Evolutionary conservation across 495 filamentous ascomycete genomes (phyloP).

Genomic region (Lasiosphaeris hirsuta): DNA sequence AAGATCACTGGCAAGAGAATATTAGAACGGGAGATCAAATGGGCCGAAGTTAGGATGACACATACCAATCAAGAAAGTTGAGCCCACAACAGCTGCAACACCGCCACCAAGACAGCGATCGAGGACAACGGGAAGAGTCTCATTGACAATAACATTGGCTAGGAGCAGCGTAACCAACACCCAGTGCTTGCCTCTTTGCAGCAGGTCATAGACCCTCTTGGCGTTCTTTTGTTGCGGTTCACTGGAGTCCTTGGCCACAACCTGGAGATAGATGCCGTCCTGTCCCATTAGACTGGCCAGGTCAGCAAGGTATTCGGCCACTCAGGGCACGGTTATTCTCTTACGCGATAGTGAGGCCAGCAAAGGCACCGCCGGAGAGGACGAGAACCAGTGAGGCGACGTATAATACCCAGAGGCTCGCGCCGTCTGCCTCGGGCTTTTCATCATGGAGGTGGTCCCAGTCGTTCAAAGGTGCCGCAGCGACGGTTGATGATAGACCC

Average conservation of each 20-base stretch:
- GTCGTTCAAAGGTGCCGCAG: slow-evolving; percentile 28
- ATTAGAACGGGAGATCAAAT: neutral
- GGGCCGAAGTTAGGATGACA: neutral
- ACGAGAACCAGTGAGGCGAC: slow-evolving; percentile 58
- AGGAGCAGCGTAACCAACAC: slow-evolving; percentile 93
- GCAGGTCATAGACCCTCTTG: slow-evolving; percentile 68
- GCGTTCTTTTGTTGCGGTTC: slow-evolving; percentile 84
- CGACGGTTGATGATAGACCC: slow-evolving; percentile 30
- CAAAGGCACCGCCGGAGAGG: slow-evolving; percentile 88
- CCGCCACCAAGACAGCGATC: slow-evolving; percentile 92
- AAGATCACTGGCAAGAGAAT: slow-evolving; percentile 71
- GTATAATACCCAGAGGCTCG: slow-evolving; percentile 44
- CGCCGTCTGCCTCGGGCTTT: slow-evolving; percentile 37
- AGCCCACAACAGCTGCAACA: slow-evolving; percentile 88
- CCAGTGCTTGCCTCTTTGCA: slow-evolving; percentile 95
- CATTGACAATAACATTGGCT: slow-evolving; percentile 97
- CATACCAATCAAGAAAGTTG: slow-evolving; percentile 88
- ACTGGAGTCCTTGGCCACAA: slow-evolving; percentile 70
- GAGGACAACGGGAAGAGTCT: slow-evolving; percentile 91
- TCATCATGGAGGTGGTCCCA: slow-evolving; percentile 28
- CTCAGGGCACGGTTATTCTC: slow-evolving; percentile 13
- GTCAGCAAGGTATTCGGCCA: slow-evolving; percentile 13
- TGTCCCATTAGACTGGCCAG: slow-evolving; percentile 65
- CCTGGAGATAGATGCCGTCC: slow-evolving; percentile 96
- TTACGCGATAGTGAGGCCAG: slow-evolving; percentile 88